Percentiles rank a stretch among this genome's conserved stretches.
phyloP scores from a whole-genome alignment of 768 basidiomycete species.

The Boletus pseudopeckii region DNA sequence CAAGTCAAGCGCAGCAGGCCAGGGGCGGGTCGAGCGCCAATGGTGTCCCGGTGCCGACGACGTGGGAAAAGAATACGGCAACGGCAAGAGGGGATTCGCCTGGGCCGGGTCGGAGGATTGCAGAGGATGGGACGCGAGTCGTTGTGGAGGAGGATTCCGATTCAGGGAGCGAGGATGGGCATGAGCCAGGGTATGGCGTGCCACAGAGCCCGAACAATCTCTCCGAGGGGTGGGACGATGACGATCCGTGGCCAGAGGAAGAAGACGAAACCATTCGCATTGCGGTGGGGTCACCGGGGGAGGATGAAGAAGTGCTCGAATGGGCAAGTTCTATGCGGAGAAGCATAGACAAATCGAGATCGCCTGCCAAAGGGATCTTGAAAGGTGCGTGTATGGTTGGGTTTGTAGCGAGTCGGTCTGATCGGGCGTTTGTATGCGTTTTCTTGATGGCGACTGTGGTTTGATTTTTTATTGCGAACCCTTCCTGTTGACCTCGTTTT shows the following conservation, averaged over 20 bases:
- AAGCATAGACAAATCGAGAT: conserved; percentile 61
- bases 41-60: conserved; percentile 44
- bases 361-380: conserved; percentile 81
- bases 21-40: conserved; percentile 21
- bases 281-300: conserved; percentile 16
- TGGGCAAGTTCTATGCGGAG: conserved; percentile 77
- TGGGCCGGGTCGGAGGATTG: conserved; percentile 44
- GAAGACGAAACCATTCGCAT: conserved; percentile 72
- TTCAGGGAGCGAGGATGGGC: conserved; percentile 54
- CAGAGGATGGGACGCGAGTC: conserved; percentile 64
- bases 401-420: conserved; percentile 2
- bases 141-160: conserved; percentile 71
- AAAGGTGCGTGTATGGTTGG: conserved; percentile 47
- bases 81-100: conserved; percentile 49
- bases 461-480: neutral
- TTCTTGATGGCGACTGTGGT: neutral
- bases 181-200: conserved; percentile 35
- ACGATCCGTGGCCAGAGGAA: conserved; percentile 73
- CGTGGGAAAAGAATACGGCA: conserved; percentile 84
- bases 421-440: conserved; percentile 1
- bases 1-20: conserved; percentile 23
- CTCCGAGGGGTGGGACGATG: conserved; percentile 71
- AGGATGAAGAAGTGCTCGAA: conserved; percentile 62
- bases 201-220: conserved; percentile 39
- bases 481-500: neutral